Evolutionary conservation across 116 monocot species (phyloP).

Genomic region (Posidonia oceanica): DNA sequence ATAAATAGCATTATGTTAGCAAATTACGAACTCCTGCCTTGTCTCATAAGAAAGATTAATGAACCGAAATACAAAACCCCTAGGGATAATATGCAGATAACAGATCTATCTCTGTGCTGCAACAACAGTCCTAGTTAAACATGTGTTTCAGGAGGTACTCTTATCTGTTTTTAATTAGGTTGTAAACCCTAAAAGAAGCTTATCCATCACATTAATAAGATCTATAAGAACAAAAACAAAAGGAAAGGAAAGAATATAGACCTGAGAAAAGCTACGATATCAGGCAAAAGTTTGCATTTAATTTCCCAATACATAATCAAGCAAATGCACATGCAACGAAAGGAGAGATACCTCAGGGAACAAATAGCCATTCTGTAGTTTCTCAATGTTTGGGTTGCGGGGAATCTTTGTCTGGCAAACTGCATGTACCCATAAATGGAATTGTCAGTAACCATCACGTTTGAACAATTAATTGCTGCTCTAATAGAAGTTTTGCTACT

Average conservation of each 20-base stretch:
- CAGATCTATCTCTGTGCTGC: too few relatives aligned
- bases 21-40: neutral
- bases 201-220: neutral
- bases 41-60: neutral
- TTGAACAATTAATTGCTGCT: neutral
- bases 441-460: neutral
- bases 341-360: conserved; percentile 60
- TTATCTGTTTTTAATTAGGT: neutral
- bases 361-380: conserved; percentile 59
- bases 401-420: conserved; percentile 31
- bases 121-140: too few relatives aligned
- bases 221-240: neutral
- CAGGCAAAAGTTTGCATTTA: too few relatives aligned
- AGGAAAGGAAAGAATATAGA: neutral
- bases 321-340: neutral
- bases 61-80: neutral
- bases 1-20: neutral
- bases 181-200: neutral
- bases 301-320: neutral
- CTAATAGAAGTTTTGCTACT: neutral
- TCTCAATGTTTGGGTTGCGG: conserved; percentile 79
- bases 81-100: neutral
- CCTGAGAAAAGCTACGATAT: too few relatives aligned
- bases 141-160: too few relatives aligned
- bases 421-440: neutral